Evolutionary conservation across 2,329 filamentous ascomycete species (phyloP).

Genomic region (Fusarium sterilihyphosum): DNA sequence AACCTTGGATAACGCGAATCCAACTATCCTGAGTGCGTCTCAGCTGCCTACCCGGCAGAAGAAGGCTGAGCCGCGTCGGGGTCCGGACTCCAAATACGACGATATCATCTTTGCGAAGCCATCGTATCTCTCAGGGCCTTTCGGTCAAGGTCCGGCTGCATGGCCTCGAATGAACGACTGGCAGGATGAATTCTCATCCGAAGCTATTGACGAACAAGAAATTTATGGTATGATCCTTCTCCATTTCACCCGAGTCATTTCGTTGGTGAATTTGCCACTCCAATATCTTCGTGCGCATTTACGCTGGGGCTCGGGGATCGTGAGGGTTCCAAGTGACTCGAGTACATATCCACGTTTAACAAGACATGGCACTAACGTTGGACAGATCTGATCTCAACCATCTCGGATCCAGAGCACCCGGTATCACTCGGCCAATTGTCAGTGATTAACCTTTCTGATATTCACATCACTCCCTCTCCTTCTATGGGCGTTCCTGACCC

Average conservation of each 20-base stretch:
- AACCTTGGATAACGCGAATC: slow-evolving; percentile 81
- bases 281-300: background rate
- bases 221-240: slow-evolving; percentile 76
- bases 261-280: slow-evolving; percentile 12
- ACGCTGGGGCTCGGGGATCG: background rate
- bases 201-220: slow-evolving; percentile 96
- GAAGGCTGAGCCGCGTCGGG: slow-evolving; percentile 57
- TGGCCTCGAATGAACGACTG: slow-evolving; percentile 51
- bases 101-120: slow-evolving; percentile 58
- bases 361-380: slow-evolving; percentile 25
- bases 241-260: slow-evolving; percentile 9
- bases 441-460: slow-evolving; percentile 96
- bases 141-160: slow-evolving; percentile 47
- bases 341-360: background rate
- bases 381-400: slow-evolving; percentile 89
- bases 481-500: slow-evolving; percentile 53
- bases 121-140: slow-evolving; percentile 54
- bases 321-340: background rate
- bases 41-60: slow-evolving; percentile 84
- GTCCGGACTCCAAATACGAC: slow-evolving; percentile 59
- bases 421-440: slow-evolving; percentile 92
- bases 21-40: slow-evolving; percentile 86
- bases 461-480: slow-evolving; percentile 71
- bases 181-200: slow-evolving; percentile 70
- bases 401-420: slow-evolving; percentile 96